Conservation (phyloP, 805 yeast species). For the Candida montana region DNA sequence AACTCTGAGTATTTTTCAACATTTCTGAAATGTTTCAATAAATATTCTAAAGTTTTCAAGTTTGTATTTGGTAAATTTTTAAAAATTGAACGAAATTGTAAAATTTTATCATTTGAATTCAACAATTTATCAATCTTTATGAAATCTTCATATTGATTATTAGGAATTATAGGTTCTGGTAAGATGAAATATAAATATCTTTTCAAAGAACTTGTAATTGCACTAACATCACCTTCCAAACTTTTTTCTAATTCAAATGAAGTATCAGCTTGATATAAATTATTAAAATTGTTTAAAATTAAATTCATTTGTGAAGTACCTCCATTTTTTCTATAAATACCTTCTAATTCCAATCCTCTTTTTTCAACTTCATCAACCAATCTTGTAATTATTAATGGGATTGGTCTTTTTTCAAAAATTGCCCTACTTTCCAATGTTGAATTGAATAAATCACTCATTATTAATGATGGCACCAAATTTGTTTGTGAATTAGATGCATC, state of each 20-base stretch:
- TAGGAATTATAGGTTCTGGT: constrained; percentile 81
- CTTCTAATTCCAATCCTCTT: constrained; percentile 74
- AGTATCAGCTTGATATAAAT: constrained; percentile 25
- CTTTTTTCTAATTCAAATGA: constrained; percentile 30
- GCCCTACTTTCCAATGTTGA: constrained; percentile 62
- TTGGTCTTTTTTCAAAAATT: constrained; percentile 48
- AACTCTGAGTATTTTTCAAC: constrained; percentile 47
- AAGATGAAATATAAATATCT: constrained; percentile 71
- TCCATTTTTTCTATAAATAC: constrained; percentile 84
- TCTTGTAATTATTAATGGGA: constrained; percentile 68
- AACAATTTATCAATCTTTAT: constrained; percentile 45
- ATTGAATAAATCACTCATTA: constrained; percentile 24
- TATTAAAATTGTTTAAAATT: constrained; percentile 28
- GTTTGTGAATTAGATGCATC: constrained; percentile 4
- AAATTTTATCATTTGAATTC: constrained; percentile 23
- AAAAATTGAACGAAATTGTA: constrained; percentile 42
- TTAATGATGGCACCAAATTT: constrained; percentile 1
- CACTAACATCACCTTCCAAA: constrained; percentile 68
- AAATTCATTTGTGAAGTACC: constrained; percentile 30
- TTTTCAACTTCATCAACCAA: constrained; percentile 75
- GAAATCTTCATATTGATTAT: constrained; percentile 57
- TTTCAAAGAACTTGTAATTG: constrained; percentile 81
- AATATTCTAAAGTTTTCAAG: constrained; percentile 43
- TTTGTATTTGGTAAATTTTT: constrained; percentile 63
- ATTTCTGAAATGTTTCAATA: constrained; percentile 60